Evolutionary conservation across 2,329 filamentous ascomycete genomes (phyloP), one percentile per base, ranked within the genome.

Genomic region (Colletotrichum sp.): DNA sequence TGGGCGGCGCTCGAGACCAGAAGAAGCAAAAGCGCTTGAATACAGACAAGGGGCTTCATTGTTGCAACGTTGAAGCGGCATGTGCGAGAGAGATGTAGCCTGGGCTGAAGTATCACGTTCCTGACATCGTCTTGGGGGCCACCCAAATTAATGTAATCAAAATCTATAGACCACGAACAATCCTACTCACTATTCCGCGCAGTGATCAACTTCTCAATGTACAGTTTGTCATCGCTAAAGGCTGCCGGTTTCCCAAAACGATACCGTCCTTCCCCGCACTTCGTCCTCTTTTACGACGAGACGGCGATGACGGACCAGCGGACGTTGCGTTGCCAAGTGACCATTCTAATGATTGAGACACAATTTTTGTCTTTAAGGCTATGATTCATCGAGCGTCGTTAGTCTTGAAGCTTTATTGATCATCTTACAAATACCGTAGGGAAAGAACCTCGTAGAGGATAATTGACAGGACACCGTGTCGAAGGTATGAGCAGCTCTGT

Each of bases 131-230:
- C 18, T 13, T 13, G 6, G 3, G n/a, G 44, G 18, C 18, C 39
- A 49, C n/a, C 44, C 13, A 10, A 3, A 3, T 10, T 49, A 7
- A 18, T 5, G 36, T 39, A 18, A 39, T 49, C n/a, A 10, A 49
- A 7, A 21, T 21, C n/a, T 7, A 49, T 12, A 49, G 1, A 21
- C 44, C 3, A 12, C 6, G 1, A 21, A 21, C 1, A 49, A 1
- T 13, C n/a, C 44, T 12, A 13, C 1, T 21, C n/a, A 21, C 18
- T 49, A 0, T 12, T 49, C 6, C 0, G 5, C n/a, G 18, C 10
- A 21, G 5, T 21, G 6, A 21, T 49, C n/a, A n/a, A 6, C 5
- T 7, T n/a, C 44, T 21, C 5, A 49, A 13, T 49, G 10, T 6
- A 21, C n/a, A 21, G 9, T 49, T 49, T 3, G n/a, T 49, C 18